Evolutionary conservation across 177 flowering plant species (phyloP).

Genomic region (Vitis hybrid): DNA sequence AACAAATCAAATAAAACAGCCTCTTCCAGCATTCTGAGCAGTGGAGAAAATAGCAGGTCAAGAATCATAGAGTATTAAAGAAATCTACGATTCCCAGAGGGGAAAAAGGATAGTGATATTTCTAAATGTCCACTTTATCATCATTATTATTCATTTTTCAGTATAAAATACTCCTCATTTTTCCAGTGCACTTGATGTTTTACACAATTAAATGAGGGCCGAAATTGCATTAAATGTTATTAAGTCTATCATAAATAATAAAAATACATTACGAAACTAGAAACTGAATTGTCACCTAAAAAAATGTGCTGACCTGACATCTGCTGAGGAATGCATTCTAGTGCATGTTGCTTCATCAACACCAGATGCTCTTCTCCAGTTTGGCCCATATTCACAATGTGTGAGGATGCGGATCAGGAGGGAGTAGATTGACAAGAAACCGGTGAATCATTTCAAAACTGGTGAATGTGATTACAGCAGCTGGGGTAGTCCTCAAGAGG

Average conservation of each 20-base stretch:
- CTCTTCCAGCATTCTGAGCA: background rate
- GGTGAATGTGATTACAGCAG: conserved; percentile 96
- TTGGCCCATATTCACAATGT: conserved; percentile 31
- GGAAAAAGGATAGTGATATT: background rate
- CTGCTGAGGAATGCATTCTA: background rate
- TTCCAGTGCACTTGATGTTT: background rate
- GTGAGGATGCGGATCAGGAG: conserved; percentile 62
- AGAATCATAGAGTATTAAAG: too few relatives aligned
- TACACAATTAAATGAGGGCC: conserved; percentile 3
- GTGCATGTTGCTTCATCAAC: background rate
- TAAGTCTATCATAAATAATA: conserved; percentile 8
- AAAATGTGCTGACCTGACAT: background rate
- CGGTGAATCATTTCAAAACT: conserved; percentile 98
- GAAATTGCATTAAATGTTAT: conserved; percentile 3
- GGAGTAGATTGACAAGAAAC: conserved; percentile 48
- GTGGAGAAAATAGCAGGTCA: too few relatives aligned
- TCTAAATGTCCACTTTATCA: conserved; percentile 10
- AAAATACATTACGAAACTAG: background rate
- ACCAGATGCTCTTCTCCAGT: background rate
- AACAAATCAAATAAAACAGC: too few relatives aligned
- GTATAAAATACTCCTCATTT: conserved; percentile 7
- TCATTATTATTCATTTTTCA: conserved; percentile 20
- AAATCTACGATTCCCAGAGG: too few relatives aligned
- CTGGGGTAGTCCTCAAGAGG: conserved; percentile 90
- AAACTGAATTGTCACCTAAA: background rate